Evolutionary conservation across 129 eudicot genomes (phyloP).

Genomic region (Chrysanthemum makinoi): DNA sequence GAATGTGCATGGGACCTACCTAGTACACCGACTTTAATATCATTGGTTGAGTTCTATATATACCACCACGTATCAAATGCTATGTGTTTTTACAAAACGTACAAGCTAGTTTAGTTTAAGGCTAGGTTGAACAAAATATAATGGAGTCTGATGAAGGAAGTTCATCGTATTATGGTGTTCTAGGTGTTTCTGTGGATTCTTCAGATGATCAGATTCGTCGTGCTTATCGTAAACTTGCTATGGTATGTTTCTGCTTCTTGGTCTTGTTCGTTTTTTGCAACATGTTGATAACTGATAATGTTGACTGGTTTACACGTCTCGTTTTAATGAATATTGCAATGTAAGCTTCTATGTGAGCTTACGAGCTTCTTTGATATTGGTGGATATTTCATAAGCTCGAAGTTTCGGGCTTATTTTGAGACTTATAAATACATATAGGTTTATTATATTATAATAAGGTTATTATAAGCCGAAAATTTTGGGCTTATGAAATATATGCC

Average conservation of each 20-base stretch:
- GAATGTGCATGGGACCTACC: constrained; percentile 19
- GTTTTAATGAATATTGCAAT: too few relatives aligned
- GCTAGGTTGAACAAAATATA: constrained; percentile 1
- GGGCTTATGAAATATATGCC: too few relatives aligned
- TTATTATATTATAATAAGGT: neutral
- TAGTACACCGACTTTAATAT: constrained; percentile 19
- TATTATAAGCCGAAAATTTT: too few relatives aligned
- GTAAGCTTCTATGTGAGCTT: too few relatives aligned
- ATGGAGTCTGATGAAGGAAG: constrained; percentile 20
- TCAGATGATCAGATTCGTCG: constrained; percentile 73
- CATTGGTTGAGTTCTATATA: constrained; percentile 19
- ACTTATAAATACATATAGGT: neutral
- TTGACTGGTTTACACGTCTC: too few relatives aligned
- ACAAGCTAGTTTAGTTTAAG: neutral
- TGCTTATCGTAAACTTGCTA: constrained; percentile 85
- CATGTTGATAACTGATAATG: too few relatives aligned
- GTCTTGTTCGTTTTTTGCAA: neutral
- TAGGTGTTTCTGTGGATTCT: constrained; percentile 55
- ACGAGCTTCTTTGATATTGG: too few relatives aligned
- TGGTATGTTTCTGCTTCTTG: constrained; percentile 43
- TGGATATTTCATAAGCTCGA: neutral
- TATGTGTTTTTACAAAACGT: neutral
- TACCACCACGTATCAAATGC: constrained; percentile 5
- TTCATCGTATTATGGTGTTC: constrained; percentile 54
- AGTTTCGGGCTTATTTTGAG: too few relatives aligned